Evolutionary conservation across 495 filamentous ascomycete genomes (phyloP), one percentile per base, ranked within the genome.

Genomic region (Trichoderma erinaceum): DNA sequence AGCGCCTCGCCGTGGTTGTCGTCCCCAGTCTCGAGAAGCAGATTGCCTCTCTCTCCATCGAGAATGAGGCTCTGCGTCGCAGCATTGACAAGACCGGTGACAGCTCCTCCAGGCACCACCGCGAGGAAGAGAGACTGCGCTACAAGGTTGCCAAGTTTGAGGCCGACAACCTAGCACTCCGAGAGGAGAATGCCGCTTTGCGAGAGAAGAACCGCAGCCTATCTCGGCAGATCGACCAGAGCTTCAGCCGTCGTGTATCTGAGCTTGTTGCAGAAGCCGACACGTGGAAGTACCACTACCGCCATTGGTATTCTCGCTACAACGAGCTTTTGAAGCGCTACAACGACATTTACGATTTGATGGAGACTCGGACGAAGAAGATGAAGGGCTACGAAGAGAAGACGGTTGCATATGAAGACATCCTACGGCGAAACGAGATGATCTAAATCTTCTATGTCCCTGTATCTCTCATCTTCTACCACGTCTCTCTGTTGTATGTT

Each of bases 81-180:
- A 64, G 56, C 46, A 41, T 68, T 41, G 67, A 68, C 41, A 63
- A 25, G 27, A 52, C 58, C 4, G 38, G 43, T 58, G 67, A 68
- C 25, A 52, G 32, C 56, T 29, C 67, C 21, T n/a, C 58, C 67
- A 68, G 38, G 52, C 67, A 68, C 41, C 58, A 48, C 58, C 27
- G n/a, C 41, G 73, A 77, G 64, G 23, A 72, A 13, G 71, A 71
- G 1, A 21, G 43, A n/a, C 71, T 73, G 35, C 69, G 68, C 12
- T 52, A 43, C 25, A 70, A 69, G 10, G 41, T 73, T 56, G 44
- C 43, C 21, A 64, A 64, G 67, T 18, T 64, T 4, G 67, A 68
- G 56, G 23, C 21, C 38, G 67, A 68, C 21, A 35, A 29, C 58
- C 25, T 48, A 10, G 56, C 5, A 41, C 43, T 58, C 21, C 13